A percentile compares a stretch with the other conserved stretches of the same genome.
These are phyloP conservation scores for Trichoderma afroharzianum DNA, from an alignment of 2,329 filamentous ascomycete species.

Conservation along the genomic window DNA sequence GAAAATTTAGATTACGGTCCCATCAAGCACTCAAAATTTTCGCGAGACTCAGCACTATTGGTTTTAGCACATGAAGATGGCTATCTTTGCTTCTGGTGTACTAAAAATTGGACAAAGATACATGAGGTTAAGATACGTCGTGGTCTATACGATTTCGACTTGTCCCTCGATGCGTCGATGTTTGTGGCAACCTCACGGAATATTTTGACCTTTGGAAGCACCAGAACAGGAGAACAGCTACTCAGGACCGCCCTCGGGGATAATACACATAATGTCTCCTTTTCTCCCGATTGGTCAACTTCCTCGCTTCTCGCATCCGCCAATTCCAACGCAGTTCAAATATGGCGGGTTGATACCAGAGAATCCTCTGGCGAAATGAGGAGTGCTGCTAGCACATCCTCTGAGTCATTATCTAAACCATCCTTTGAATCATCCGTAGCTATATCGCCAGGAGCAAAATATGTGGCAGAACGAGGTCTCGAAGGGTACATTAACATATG, in stretches of 20 bases:
- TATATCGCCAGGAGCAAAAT: background rate
- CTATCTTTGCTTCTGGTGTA: background rate
- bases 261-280: rapidly evolving
- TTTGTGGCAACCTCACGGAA: rapidly evolving
- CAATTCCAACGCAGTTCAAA: background rate
- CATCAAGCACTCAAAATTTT: background rate
- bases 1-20: too few species aligned
- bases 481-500: background rate
- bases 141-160: background rate
- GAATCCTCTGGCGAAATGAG: background rate
- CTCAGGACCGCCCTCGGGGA: rapidly evolving
- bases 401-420: too few species aligned
- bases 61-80: background rate
- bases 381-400: too few species aligned
- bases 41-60: background rate
- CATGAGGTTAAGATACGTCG: rapidly evolving
- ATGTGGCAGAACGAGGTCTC: background rate
- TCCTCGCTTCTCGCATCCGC: background rate
- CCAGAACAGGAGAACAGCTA: background rate
- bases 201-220: background rate
- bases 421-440: too few species aligned
- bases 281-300: background rate
- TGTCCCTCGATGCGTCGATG: background rate
- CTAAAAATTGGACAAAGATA: background rate
- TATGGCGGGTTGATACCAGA: background rate